Evolutionary conservation across 2,329 filamentous ascomycete genomes (phyloP).

Genomic region (Aspergillus flavus): DNA sequence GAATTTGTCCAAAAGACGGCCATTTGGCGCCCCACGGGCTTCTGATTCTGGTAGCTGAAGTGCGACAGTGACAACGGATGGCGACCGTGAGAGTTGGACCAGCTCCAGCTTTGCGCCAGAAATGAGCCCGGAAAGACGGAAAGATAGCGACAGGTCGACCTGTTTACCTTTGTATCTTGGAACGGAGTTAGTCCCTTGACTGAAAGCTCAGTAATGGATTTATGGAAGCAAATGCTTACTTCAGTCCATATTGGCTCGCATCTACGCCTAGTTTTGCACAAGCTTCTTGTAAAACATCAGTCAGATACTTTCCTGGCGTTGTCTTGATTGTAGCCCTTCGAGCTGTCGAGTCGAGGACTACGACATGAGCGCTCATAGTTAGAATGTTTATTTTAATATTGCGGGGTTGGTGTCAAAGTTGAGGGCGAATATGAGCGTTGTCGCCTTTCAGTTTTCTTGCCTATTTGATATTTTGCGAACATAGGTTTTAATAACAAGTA

Average conservation of each 20-base stretch:
- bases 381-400: conserved; percentile 15
- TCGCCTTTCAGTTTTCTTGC: neutral
- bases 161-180: conserved; percentile 77
- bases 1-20: conserved; percentile 79
- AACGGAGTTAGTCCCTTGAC: neutral
- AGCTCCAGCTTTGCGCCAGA: conserved; percentile 92
- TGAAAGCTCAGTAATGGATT: neutral
- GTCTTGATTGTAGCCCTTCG: conserved; percentile 82
- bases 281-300: conserved; percentile 83
- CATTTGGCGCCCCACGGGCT: conserved; percentile 62
- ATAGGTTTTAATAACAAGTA: neutral
- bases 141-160: conserved; percentile 81
- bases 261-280: conserved; percentile 78
- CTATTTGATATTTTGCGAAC: neutral
- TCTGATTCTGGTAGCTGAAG: conserved; percentile 79
- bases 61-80: conserved; percentile 84
- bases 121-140: conserved; percentile 78
- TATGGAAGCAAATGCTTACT: conserved; percentile 55
- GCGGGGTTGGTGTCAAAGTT: conserved; percentile 18
- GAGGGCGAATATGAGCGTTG: neutral
- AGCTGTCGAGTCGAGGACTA: conserved; percentile 80
- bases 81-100: conserved; percentile 81
- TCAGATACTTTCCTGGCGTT: conserved; percentile 75
- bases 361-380: conserved; percentile 82
- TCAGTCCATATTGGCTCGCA: conserved; percentile 75